Conservation (phyloP, 169 alveolate genomes). For the Babesia divergens region DNA sequence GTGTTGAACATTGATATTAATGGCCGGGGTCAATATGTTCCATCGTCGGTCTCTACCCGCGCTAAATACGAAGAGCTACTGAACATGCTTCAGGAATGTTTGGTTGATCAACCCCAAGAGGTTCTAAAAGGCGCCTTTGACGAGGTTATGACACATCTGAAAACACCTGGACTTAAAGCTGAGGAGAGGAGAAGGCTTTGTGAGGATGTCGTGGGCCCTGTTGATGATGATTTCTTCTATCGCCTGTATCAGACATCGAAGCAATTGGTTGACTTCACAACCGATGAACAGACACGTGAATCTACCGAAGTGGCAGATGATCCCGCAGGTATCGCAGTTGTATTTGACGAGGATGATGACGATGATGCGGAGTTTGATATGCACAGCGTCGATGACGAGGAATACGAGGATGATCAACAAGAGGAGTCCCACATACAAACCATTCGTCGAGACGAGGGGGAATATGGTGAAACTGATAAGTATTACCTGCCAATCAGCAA, state of each 20-base stretch:
- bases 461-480: constrained; percentile 67
- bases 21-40: constrained; percentile 85
- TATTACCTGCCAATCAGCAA: constrained; percentile 77
- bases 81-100: constrained; percentile 76
- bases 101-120: constrained; percentile 90
- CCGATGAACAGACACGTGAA: constrained; percentile 45
- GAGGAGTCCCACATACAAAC: constrained; percentile 22
- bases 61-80: constrained; percentile 87
- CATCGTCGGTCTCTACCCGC: constrained; percentile 88
- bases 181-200: constrained; percentile 77
- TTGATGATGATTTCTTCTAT: constrained; percentile 66
- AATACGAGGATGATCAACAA: constrained; percentile 44
- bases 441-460: constrained; percentile 55
- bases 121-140: constrained; percentile 90
- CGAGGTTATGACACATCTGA: constrained; percentile 87
- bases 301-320: constrained; percentile 56
- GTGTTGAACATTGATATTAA: constrained; percentile 82
- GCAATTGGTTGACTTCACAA: constrained; percentile 75
- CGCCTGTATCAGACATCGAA: constrained; percentile 62
- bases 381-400: constrained; percentile 45
- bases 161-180: constrained; percentile 79
- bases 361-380: constrained; percentile 52
- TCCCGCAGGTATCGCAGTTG: constrained; percentile 73
- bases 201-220: constrained; percentile 70
- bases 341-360: constrained; percentile 79